Conservation (phyloP, 306 rosid species). For the Fagus crenata region DNA sequence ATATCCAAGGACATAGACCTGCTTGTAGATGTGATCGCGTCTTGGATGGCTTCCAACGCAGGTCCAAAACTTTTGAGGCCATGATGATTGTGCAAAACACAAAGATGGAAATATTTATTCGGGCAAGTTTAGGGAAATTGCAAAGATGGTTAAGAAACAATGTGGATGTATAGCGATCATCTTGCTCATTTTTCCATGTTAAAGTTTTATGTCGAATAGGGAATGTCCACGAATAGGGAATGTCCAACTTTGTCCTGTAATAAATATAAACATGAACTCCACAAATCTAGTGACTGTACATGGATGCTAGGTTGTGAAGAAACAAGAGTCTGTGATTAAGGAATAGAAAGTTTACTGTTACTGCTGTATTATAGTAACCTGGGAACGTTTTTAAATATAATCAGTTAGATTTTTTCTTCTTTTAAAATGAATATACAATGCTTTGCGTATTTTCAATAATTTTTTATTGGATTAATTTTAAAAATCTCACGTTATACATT, state of each 20-base stretch:
- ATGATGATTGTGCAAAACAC: conserved; percentile 7
- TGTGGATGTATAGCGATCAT: not conserved
- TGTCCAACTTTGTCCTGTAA: not conserved
- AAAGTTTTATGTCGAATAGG: not conserved
- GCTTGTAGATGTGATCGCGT: conserved; percentile 73
- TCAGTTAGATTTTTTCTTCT: too few relatives aligned
- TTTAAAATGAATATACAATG: too few relatives aligned
- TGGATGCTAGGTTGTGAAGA: not conserved
- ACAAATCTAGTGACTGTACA: not conserved
- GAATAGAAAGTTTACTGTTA: too few relatives aligned
- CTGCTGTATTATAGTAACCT: not conserved
- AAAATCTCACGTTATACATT: too few relatives aligned
- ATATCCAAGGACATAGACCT: conserved; percentile 68
- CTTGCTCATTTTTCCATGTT: not conserved
- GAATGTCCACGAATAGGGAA: not conserved
- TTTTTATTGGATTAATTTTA: too few relatives aligned
- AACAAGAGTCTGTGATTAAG: not conserved
- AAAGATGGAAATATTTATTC: not conserved
- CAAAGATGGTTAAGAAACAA: not conserved
- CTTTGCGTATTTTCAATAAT: too few relatives aligned
- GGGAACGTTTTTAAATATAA: not conserved
- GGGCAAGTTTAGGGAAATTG: conserved; percentile 6
- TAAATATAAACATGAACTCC: not conserved
- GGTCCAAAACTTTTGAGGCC: conserved; percentile 67
- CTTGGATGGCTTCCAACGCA: conserved; percentile 79